Evolutionary conservation across 2,329 filamentous ascomycete species (phyloP), one percentile per base, ranked within the genome.

Genomic region (Chalara sp.): DNA sequence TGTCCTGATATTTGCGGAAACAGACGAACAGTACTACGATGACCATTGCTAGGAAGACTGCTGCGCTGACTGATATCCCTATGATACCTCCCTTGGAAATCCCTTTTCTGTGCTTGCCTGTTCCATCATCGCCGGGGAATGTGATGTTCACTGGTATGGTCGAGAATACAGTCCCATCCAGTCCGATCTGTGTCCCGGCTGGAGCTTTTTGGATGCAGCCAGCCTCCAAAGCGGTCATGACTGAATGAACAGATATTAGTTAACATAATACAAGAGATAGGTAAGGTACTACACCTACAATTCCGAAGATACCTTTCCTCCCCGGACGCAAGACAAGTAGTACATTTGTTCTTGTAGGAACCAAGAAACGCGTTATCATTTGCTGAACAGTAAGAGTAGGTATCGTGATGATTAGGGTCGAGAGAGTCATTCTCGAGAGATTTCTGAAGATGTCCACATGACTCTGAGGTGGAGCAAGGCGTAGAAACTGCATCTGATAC

Each of bases 131-230:
- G 45, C n/a, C 45, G 53, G 63, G 55, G 11, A 30, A 58, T 5
- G 59, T 61, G 30, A 56, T 56, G 8, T 54, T 51, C 6, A 65
- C 55, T 44, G 48, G 43, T 11, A 50, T 48, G n/a, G 43, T 49
- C 3, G 61, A 55, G 44, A 66, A 66, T 4, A 65, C 12, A 7
- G 50, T 58, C 13, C 56, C 54, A 21, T 63, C 47, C 8, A 66
- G 31, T 6, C 61, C 61, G 13, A 65, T 52, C 1, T 56, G 41
- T 1, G 49, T 51, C 2, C 59, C 59, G 6, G 48, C 41, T 1
- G 48, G 40, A 12, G 62, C 57, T 11, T 56, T 52, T 50, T 65
- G 62, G 6, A 44, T 46, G 47, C 64, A 66, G 12, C 57, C 62
- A 35, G 57, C 62, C 41, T 61, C 29, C 8, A 65, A 47, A 13